Evolutionary conservation across 306 rosid species (phyloP).

Genomic region (Inga oerstediana): DNA sequence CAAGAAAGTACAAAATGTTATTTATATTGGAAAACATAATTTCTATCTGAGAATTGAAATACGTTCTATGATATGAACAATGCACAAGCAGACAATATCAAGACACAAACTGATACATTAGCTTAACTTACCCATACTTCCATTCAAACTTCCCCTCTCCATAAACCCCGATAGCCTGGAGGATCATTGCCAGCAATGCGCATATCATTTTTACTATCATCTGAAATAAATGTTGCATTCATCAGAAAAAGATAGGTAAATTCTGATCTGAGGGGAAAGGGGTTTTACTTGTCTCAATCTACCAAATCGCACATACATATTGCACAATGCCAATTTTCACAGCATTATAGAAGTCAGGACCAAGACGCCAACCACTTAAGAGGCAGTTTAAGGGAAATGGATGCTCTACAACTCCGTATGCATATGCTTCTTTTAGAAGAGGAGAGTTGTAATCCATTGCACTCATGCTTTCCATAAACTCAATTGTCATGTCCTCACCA

Average conservation of each 20-base stretch:
- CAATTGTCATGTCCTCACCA: constrained; percentile 89
- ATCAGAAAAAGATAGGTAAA: constrained; percentile 29
- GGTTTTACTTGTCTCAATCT: constrained; percentile 23
- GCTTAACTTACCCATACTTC: constrained; percentile 84
- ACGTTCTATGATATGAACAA: constrained; percentile 14
- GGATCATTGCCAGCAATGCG: constrained; percentile 93
- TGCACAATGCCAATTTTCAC: constrained; percentile 99
- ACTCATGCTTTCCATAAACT: constrained; percentile 83
- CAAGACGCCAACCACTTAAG: constrained; percentile 89
- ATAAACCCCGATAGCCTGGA: constrained; percentile 87
- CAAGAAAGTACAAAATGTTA: background rate
- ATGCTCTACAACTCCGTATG: constrained; percentile 94
- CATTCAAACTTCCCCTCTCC: constrained; percentile 97
- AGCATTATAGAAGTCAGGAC: constrained; percentile 84
- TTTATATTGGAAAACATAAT: background rate
- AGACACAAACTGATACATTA: constrained; percentile 12
- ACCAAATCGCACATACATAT: constrained; percentile 74
- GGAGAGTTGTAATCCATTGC: constrained; percentile 69
- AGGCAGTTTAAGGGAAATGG: constrained; percentile 89
- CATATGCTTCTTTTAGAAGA: constrained; percentile 75
- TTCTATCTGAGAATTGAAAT: constrained; percentile 20
- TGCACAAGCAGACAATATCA: constrained; percentile 27
- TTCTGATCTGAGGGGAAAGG: background rate
- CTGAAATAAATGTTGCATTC: constrained; percentile 54
- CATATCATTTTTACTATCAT: constrained; percentile 96